Percentiles rank a stretch among this genome's conserved stretches.
Evolutionary conservation across 192 early-diverging fungal species (phyloP).

Genomic region (Coemansia aciculifera): DNA sequence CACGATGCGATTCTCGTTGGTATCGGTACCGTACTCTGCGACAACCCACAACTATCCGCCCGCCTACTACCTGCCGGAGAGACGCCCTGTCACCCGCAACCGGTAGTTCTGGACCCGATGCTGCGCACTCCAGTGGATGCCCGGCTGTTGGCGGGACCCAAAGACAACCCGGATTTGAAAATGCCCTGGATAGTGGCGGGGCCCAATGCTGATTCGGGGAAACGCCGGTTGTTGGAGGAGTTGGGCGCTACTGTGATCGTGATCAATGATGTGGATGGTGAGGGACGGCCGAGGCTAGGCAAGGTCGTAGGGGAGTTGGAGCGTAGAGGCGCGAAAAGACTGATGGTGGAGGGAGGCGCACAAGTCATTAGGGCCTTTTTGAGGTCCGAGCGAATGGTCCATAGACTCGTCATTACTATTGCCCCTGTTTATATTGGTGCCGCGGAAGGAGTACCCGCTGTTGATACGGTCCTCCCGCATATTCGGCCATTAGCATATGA

Average conservation of each 20-base stretch:
- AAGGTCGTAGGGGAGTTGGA: slow-evolving; percentile 24
- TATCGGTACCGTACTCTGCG: slow-evolving; percentile 75
- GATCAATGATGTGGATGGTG: slow-evolving; percentile 13
- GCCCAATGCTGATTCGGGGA: slow-evolving; percentile 18
- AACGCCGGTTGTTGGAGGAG: slow-evolving; percentile 50
- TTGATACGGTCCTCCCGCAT: slow-evolving; percentile 12
- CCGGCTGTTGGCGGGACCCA: slow-evolving; percentile 53
- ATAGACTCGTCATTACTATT: slow-evolving; percentile 63
- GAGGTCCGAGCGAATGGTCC: slow-evolving; percentile 12
- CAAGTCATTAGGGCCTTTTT: slow-evolving; percentile 70
- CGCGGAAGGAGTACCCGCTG: slow-evolving; percentile 55
- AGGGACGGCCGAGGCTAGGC: slow-evolving; percentile 12
- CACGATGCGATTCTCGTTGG: slow-evolving; percentile 89
- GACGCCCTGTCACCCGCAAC: slow-evolving; percentile 57
- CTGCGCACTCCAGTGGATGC: slow-evolving; percentile 64
- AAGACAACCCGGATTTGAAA: slow-evolving; percentile 42
- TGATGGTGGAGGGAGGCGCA: slow-evolving; percentile 94
- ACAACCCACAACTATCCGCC: slow-evolving; percentile 72
- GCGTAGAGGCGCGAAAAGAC: slow-evolving; percentile 40
- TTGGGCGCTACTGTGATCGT: slow-evolving; percentile 63
- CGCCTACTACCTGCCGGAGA: slow-evolving; percentile 17
- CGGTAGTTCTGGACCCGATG: slow-evolving; percentile 75
- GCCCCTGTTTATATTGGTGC: slow-evolving; percentile 70
- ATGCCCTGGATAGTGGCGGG: slow-evolving; percentile 64
- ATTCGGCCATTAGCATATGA: slow-evolving; percentile 35